These are phyloP conservation scores for Fomitopsis serialis DNA, from an alignment of 768 basidiomycete species.

Conservation along the genomic window DNA sequence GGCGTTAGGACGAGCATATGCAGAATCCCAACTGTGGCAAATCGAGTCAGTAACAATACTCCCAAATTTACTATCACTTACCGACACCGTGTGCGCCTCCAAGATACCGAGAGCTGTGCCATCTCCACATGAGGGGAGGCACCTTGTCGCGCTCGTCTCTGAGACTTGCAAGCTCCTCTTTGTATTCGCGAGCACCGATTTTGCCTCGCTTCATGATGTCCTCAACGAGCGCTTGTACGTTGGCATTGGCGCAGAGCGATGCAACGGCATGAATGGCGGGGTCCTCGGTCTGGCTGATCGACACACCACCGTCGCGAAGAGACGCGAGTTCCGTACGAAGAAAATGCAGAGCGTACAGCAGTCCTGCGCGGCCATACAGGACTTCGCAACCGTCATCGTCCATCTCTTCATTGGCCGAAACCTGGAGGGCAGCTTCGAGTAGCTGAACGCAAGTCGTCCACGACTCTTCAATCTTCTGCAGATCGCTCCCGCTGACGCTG, in stretches of 20 bases:
- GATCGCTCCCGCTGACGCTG: constrained; percentile 5
- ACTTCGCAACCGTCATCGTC: constrained; percentile 50
- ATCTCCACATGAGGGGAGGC: constrained; percentile 54
- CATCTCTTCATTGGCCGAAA: constrained; percentile 6
- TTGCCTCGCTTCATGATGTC: constrained; percentile 42
- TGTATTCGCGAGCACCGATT: constrained; percentile 32
- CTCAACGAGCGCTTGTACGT: constrained; percentile 32
- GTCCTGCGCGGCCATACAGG: constrained; percentile 53
- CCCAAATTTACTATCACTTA: constrained; percentile 20
- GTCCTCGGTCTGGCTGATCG: background rate
- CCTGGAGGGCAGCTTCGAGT: constrained; percentile 10
- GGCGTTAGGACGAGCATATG: constrained; percentile 46
- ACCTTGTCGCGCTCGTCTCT: constrained; percentile 6
- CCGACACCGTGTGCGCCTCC: constrained; percentile 60
- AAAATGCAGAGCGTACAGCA: constrained; percentile 46
- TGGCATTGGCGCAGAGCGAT: constrained; percentile 30
- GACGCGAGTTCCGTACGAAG: constrained; percentile 28
- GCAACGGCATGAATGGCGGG: constrained; percentile 9
- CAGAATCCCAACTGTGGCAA: constrained; percentile 45
- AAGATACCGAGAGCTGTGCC: constrained; percentile 52
- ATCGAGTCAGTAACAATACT: background rate
- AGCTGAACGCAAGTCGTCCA: constrained; percentile 9
- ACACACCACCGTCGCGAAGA: background rate
- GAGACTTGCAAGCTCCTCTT: constrained; percentile 18
- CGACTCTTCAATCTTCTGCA: constrained; percentile 6